A percentile compares a stretch with the other conserved stretches of the same genome.
Evolutionary conservation across 768 basidiomycete genomes (phyloP).

Genomic region (Trametes villosa): DNA sequence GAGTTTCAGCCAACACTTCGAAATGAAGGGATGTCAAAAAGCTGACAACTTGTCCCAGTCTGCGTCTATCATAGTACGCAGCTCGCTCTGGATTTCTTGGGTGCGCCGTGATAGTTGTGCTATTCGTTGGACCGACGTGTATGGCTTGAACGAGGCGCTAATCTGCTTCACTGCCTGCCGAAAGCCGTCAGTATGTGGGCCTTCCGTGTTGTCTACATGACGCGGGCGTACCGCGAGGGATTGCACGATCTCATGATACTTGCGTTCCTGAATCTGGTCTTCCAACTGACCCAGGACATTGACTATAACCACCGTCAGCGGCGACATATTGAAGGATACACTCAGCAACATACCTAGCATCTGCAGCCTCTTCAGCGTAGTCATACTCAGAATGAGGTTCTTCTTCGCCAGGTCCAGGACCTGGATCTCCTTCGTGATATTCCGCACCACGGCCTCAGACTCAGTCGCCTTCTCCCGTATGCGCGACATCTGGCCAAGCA

Average conservation of each 20-base stretch:
- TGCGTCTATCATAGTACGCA: slow-evolving; percentile 79
- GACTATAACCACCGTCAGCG: slow-evolving; percentile 47
- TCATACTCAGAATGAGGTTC: slow-evolving; percentile 90
- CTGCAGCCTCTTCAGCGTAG: slow-evolving; percentile 84
- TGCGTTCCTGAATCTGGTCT: slow-evolving; percentile 73
- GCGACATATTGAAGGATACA: background rate
- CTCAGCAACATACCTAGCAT: slow-evolving; percentile 78
- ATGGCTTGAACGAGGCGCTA: slow-evolving; percentile 77
- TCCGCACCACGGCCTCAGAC: slow-evolving; percentile 92
- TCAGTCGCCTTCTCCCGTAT: slow-evolving; percentile 97
- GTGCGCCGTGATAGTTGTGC: slow-evolving; percentile 78
- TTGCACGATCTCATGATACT: slow-evolving; percentile 83
- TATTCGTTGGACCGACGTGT: slow-evolving; percentile 75
- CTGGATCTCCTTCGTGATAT: slow-evolving; percentile 97
- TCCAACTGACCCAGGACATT: slow-evolving; percentile 84
- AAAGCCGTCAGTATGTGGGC: too few species aligned
- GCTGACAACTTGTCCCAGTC: slow-evolving; percentile 93
- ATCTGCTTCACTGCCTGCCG: slow-evolving; percentile 87
- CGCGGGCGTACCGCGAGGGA: slow-evolving; percentile 75
- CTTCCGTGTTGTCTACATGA: too few species aligned
- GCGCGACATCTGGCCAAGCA: slow-evolving; percentile 93
- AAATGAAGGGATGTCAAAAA: background rate
- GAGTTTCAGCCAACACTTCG: background rate
- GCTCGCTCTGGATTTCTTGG: slow-evolving; percentile 79
- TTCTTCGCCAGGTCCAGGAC: slow-evolving; percentile 91